These are phyloP conservation scores for Lodderomyces oxycetoniae DNA, from an alignment of 1,139 yeast species.

Conservation along the genomic window DNA sequence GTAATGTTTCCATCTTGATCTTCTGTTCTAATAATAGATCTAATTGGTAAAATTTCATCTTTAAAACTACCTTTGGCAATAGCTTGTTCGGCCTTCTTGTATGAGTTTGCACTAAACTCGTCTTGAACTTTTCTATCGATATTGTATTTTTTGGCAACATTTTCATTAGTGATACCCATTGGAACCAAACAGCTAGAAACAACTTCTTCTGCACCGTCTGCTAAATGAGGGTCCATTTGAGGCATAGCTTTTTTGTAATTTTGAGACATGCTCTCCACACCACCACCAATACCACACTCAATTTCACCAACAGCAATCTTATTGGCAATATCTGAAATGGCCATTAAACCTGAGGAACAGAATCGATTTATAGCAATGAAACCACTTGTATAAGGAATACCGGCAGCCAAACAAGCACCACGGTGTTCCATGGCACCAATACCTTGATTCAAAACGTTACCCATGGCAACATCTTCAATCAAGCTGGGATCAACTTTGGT, in stretches of 20 bases:
- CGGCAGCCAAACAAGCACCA: slow-evolving; percentile 59
- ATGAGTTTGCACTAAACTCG: slow-evolving; percentile 81
- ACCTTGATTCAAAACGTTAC: slow-evolving; percentile 84
- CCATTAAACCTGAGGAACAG: slow-evolving; percentile 91
- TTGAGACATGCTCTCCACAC: slow-evolving; percentile 88
- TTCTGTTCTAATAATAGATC: slow-evolving; percentile 47
- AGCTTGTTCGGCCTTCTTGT: slow-evolving; percentile 75
- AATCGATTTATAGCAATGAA: slow-evolving; percentile 86
- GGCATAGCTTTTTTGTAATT: slow-evolving; percentile 73
- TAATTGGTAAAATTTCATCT: slow-evolving; percentile 82
- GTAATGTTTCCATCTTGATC: slow-evolving; percentile 40
- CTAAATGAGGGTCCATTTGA: slow-evolving; percentile 49
- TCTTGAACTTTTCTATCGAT: slow-evolving; percentile 76
- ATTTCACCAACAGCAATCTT: slow-evolving; percentile 85
- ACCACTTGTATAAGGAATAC: slow-evolving; percentile 55
- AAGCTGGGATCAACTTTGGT: slow-evolving; percentile 59
- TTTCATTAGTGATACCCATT: slow-evolving; percentile 71
- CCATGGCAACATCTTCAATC: slow-evolving; percentile 80
- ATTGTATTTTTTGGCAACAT: slow-evolving; percentile 45
- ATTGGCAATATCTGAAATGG: slow-evolving; percentile 83
- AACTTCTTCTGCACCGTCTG: slow-evolving; percentile 25
- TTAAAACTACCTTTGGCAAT: slow-evolving; percentile 66
- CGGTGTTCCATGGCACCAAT: slow-evolving; percentile 92
- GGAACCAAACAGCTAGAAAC: slow-evolving; percentile 42
- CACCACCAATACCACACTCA: slow-evolving; percentile 84